Conservation (phyloP, 1,284 basidiomycete genomes). For the Austroboletus niveus region DNA sequence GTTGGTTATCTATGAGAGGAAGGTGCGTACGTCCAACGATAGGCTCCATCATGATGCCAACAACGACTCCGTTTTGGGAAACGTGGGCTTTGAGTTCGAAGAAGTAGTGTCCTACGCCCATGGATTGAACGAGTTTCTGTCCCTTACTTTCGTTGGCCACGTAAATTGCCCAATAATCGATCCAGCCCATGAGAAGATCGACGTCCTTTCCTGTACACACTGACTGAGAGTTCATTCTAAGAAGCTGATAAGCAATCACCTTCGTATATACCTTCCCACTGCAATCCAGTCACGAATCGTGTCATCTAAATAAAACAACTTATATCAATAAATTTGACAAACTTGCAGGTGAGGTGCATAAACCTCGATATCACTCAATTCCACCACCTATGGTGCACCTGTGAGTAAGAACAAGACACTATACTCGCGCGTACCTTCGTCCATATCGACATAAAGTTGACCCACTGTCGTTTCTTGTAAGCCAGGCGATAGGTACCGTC, state of each 20-base stretch:
- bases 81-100: conserved; percentile 47
- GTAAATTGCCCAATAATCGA: conserved; percentile 23
- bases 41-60: conserved; percentile 47
- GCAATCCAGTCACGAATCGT: conserved; percentile 18
- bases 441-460: conserved; percentile 40
- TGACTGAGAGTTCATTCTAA: not conserved
- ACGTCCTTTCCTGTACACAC: conserved; percentile 23
- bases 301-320: conserved; percentile 17
- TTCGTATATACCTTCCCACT: conserved; percentile 34
- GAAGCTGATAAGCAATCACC: conserved; percentile 11
- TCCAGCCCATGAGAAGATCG: conserved; percentile 38
- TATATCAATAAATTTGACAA: not conserved
- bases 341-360: not conserved
- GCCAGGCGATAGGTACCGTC: conserved; percentile 35
- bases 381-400: conserved; percentile 24
- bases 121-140: conserved; percentile 34
- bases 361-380: conserved; percentile 34
- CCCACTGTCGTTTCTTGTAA: conserved; percentile 31
- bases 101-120: conserved; percentile 37
- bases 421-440: conserved; percentile 23
- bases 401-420: conserved; percentile 11
- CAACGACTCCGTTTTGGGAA: conserved; percentile 37
- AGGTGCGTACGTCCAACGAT: conserved; percentile 38
- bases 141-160: conserved; percentile 38
- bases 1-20: not conserved